A percentile compares a stretch with the other conserved stretches of the same genome.
These are phyloP conservation scores for Salinomyces thailandicus DNA, from an alignment of 2,329 filamentous ascomycete species.

Conservation along the genomic window DNA sequence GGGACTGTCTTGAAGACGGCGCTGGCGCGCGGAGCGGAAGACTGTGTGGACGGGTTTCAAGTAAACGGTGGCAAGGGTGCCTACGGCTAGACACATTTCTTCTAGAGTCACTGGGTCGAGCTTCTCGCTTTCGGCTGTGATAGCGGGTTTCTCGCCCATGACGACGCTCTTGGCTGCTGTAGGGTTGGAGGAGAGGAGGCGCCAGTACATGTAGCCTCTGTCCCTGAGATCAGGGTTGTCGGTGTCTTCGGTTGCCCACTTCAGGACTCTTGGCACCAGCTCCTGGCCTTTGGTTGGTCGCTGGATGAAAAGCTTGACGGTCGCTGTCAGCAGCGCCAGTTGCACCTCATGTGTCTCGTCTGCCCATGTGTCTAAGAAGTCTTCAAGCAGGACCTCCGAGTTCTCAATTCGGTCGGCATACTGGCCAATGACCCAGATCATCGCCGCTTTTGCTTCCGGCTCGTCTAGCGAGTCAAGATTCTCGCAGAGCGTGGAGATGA, in stretches of 20 bases:
- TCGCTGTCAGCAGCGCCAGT: constrained; percentile 84
- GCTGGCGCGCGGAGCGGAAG: constrained; percentile 76
- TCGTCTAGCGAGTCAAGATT: constrained; percentile 95
- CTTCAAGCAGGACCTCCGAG: constrained; percentile 82
- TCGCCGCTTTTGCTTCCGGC: constrained; percentile 93
- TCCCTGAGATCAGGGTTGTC: constrained; percentile 95
- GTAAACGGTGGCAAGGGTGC: constrained; percentile 92
- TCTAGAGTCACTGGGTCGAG: constrained; percentile 84
- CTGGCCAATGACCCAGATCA: constrained; percentile 99
- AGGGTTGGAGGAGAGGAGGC: constrained; percentile 84
- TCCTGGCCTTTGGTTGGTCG: constrained; percentile 89
- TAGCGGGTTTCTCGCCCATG: constrained; percentile 94
- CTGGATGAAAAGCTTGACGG: constrained; percentile 96
- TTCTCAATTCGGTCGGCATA: constrained; percentile 98
- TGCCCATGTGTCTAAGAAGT: constrained; percentile 86
- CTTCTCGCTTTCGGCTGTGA: constrained; percentile 91
- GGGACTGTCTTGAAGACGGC: constrained; percentile 69
- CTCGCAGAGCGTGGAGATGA: constrained; percentile 90
- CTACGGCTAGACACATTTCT: constrained; percentile 94
- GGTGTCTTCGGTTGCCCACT: constrained; percentile 99
- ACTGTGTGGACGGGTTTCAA: constrained; percentile 96
- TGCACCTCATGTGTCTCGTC: constrained; percentile 96
- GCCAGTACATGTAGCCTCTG: constrained; percentile 99
- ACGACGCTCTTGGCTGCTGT: constrained; percentile 76
- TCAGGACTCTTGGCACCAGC: constrained; percentile 85